Evolutionary conservation across 2,329 filamentous ascomycete species (phyloP).

Genomic region (Rhynchosporium agropyri): DNA sequence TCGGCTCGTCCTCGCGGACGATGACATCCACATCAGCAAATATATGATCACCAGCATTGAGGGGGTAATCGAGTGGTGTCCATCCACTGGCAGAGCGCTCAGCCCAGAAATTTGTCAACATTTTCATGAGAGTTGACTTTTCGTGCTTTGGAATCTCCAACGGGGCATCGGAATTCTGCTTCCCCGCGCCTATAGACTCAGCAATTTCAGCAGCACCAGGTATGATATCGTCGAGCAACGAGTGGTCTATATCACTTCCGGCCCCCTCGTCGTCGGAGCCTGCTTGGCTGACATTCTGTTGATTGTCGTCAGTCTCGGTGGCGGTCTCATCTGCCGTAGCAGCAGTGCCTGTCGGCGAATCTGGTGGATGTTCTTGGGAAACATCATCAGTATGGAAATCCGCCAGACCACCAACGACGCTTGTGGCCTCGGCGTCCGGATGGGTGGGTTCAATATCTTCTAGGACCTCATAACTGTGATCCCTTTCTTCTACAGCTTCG

Average conservation of each 20-base stretch:
- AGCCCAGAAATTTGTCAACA: constrained; percentile 97
- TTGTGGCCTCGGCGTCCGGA: constrained; percentile 38
- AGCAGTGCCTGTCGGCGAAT: constrained; percentile 39
- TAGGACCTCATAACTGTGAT: constrained; percentile 64
- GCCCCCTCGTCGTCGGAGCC: constrained; percentile 70
- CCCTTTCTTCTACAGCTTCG: constrained; percentile 84
- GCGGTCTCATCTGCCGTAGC: constrained; percentile 38
- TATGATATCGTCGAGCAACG: constrained; percentile 68
- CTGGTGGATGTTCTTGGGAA: constrained; percentile 26
- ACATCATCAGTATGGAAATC: constrained; percentile 32
- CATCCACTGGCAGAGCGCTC: constrained; percentile 95
- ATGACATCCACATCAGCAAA: constrained; percentile 98
- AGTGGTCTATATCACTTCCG: constrained; percentile 73
- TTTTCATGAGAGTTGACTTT: constrained; percentile 90
- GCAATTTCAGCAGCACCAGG: constrained; percentile 65
- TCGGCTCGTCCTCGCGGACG: constrained; percentile 95
- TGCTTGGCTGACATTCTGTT: constrained; percentile 56
- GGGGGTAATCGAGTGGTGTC: constrained; percentile 88
- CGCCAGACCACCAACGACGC: constrained; percentile 40
- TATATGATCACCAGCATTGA: constrained; percentile 86
- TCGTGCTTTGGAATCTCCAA: constrained; percentile 88
- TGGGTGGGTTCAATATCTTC: constrained; percentile 45
- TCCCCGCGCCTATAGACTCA: constrained; percentile 56
- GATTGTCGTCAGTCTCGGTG: constrained; percentile 49
- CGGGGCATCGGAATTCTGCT: constrained; percentile 60